Percentiles rank a stretch among this genome's conserved stretches.
Conservation (phyloP, 2,329 filamentous ascomycete genomes). For the Sclerotinia glacialis region DNA sequence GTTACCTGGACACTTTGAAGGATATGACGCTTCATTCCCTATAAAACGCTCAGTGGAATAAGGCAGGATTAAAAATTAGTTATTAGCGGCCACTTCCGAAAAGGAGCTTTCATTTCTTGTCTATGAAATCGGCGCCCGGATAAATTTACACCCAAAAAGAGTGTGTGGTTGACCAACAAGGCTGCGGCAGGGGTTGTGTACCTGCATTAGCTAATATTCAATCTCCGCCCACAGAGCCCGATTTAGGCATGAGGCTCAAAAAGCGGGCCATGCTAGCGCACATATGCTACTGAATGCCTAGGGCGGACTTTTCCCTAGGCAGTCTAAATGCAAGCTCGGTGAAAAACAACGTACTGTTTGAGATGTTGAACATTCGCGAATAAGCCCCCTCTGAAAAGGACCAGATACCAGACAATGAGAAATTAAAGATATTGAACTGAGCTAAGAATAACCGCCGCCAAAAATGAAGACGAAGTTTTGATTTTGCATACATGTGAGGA, state of each 20-base stretch:
- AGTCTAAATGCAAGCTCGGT: background rate
- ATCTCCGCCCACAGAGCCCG: background rate
- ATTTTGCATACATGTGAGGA: background rate
- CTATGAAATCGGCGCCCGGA: background rate
- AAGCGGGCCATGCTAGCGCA: background rate
- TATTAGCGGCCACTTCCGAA: background rate
- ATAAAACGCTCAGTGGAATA: background rate
- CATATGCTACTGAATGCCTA: constrained; percentile 1
- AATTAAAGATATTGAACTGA: background rate
- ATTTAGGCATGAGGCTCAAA: constrained; percentile 13
- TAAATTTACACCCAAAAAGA: background rate
- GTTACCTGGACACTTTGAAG: constrained; percentile 8
- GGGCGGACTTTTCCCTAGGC: constrained; percentile 1
- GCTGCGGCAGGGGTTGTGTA: background rate
- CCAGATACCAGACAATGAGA: background rate
- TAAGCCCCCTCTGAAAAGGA: background rate
- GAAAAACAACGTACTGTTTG: background rate
- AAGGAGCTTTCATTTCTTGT: background rate
- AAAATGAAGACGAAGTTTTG: background rate
- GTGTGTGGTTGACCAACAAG: background rate
- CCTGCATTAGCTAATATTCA: constrained; percentile 6
- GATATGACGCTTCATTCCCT: background rate
- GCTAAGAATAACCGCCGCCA: background rate
- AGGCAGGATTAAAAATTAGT: background rate
- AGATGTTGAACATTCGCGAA: background rate